A percentile compares a stretch with the other conserved stretches of the same genome.
phyloP scores from a whole-genome alignment of 2,329 filamentous ascomycete genomes.

The Pyricularia pennisetigena region DNA sequence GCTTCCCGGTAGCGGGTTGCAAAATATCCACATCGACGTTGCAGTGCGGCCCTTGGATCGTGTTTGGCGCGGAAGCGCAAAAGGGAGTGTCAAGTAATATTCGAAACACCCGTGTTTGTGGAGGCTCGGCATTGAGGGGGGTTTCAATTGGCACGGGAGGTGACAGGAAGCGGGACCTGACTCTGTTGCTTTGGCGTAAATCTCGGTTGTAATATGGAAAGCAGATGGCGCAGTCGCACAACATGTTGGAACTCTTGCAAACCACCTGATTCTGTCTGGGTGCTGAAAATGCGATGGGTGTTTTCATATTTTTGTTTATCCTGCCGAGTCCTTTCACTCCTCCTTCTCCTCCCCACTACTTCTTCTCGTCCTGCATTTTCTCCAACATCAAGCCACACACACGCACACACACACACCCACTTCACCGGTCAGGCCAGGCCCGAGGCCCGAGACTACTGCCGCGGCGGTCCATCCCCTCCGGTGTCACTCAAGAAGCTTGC shows the following conservation, averaged over 20 bases:
- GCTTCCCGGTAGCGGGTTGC: not conserved
- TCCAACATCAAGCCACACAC: not conserved
- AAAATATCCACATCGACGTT: not conserved
- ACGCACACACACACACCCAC: not conserved
- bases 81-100: not conserved
- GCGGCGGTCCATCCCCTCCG: not conserved
- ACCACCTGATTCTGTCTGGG: not conserved
- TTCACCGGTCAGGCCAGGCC: not conserved
- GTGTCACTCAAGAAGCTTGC: not conserved
- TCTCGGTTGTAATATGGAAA: not conserved
- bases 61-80: not conserved
- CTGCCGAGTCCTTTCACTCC: not conserved
- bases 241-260: not conserved
- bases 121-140: not conserved
- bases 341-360: not conserved
- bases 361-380: not conserved
- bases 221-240: not conserved
- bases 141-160: not conserved
- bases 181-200: not conserved
- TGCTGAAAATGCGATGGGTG: not conserved
- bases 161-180: not conserved
- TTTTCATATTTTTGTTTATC: not conserved
- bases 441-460: not conserved
- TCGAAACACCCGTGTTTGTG: not conserved
- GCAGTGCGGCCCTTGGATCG: not conserved